A percentile compares a stretch with the other conserved stretches of the same genome.
Evolutionary conservation across 2,329 filamentous ascomycete species (phyloP).

Genomic region (Trichoderma asperellum): DNA sequence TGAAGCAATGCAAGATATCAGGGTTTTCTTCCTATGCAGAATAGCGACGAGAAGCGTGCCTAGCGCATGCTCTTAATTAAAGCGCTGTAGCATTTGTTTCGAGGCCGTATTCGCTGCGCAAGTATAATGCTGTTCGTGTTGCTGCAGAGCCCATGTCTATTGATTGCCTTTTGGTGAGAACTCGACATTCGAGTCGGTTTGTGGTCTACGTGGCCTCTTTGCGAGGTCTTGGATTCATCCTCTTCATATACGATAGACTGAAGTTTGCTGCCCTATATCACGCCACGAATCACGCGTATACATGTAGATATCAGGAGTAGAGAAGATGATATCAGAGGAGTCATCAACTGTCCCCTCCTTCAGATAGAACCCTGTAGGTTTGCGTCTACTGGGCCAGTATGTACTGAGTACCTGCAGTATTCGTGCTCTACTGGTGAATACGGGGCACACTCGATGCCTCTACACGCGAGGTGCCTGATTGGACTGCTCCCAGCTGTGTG

Average conservation of each 20-base stretch:
- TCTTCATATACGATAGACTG: not conserved
- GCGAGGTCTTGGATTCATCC: not conserved
- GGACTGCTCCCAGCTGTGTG: not conserved
- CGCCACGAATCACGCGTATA: slow-evolving; percentile 22
- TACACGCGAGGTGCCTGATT: too few species aligned
- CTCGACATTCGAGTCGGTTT: not conserved
- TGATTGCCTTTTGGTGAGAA: too few species aligned
- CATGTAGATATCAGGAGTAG: not conserved
- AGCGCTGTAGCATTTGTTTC: not conserved
- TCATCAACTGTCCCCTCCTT: not conserved
- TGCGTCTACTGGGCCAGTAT: not conserved
- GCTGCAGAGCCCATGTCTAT: too few species aligned
- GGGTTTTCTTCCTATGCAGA: not conserved
- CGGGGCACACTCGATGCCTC: not conserved
- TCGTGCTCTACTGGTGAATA: not conserved
- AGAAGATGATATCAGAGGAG: not conserved
- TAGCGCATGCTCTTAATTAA: not conserved
- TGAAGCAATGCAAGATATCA: not conserved
- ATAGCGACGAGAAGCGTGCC: not conserved
- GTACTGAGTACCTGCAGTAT: not conserved
- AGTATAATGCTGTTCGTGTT: not conserved
- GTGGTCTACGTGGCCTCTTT: slow-evolving; percentile 8
- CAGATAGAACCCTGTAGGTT: not conserved
- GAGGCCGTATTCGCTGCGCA: not conserved
- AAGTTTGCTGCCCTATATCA: not conserved